A percentile compares a stretch with the other conserved stretches of the same genome.
Conservation (phyloP, 2,329 filamentous ascomycete species). For the Cladosporium oxysporum region DNA sequence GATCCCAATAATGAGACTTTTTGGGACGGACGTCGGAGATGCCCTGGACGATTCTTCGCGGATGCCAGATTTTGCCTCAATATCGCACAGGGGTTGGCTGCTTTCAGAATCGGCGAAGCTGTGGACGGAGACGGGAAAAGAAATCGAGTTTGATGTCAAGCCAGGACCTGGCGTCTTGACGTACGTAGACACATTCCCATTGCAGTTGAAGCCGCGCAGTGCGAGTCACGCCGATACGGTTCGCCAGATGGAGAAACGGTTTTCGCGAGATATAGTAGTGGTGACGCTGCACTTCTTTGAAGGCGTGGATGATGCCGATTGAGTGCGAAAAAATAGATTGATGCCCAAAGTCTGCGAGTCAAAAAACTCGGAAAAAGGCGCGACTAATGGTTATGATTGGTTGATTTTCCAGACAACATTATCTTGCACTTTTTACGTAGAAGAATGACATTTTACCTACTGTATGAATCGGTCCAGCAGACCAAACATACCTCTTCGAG, state of each 20-base stretch:
- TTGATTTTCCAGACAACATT: background rate
- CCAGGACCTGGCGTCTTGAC: constrained; percentile 43
- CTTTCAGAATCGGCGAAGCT: constrained; percentile 47
- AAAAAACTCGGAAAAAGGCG: background rate
- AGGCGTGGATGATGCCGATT: background rate
- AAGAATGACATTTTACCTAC: background rate
- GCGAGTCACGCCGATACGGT: background rate
- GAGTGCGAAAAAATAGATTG: background rate
- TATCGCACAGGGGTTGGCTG: constrained; percentile 48
- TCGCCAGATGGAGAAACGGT: background rate
- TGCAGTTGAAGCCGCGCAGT: background rate
- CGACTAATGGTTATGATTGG: background rate
- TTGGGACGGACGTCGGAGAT: constrained; percentile 58
- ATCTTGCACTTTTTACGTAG: background rate
- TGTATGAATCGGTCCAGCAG: background rate
- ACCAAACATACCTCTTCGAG: background rate
- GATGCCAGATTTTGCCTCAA: constrained; percentile 45
- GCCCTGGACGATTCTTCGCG: constrained; percentile 50
- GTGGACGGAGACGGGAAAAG: constrained; percentile 40
- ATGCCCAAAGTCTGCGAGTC: background rate
- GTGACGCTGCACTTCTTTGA: background rate
- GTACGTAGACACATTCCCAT: constrained; percentile 41
- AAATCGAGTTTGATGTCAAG: constrained; percentile 39
- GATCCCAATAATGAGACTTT: constrained; percentile 55
- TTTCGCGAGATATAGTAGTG: background rate